These are phyloP conservation scores for Phytophthora pinifolia DNA, from an alignment of 352 stramenopile genomes.

Conservation along the genomic window DNA sequence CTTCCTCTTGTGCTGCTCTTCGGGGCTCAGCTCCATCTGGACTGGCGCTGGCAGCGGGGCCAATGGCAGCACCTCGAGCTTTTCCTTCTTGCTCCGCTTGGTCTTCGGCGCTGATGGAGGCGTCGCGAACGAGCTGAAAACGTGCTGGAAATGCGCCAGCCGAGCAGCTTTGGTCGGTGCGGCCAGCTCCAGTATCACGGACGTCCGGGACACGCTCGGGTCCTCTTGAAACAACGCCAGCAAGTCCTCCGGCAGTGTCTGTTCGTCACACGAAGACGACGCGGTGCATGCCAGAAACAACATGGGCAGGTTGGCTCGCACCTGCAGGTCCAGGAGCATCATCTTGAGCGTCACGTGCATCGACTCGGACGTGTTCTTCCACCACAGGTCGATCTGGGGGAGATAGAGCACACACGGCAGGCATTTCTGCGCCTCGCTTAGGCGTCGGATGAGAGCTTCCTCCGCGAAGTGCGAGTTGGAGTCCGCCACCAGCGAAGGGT, in stretches of 20 bases:
- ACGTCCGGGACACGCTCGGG: slow-evolving; percentile 40
- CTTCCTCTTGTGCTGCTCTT: slow-evolving; percentile 47
- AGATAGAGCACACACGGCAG: slow-evolving; percentile 81
- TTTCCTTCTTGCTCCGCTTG: slow-evolving; percentile 28
- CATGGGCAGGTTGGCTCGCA: slow-evolving; percentile 64
- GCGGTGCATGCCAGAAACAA: slow-evolving; percentile 79
- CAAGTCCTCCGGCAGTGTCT: slow-evolving; percentile 46
- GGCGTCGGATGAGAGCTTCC: slow-evolving; percentile 74
- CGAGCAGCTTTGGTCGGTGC: slow-evolving; percentile 31
- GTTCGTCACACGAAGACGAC: slow-evolving; percentile 27
- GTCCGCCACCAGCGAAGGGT: slow-evolving; percentile 74
- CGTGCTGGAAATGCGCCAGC: slow-evolving; percentile 58
- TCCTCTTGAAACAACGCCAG: slow-evolving; percentile 61
- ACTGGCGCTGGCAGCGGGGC: slow-evolving; percentile 44
- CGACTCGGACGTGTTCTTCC: slow-evolving; percentile 65
- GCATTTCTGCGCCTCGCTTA: slow-evolving; percentile 76
- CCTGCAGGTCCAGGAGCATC: slow-evolving; percentile 78
- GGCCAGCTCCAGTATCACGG: slow-evolving; percentile 46
- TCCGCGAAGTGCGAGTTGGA: slow-evolving; percentile 61
- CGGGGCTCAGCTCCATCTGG: slow-evolving; percentile 32
- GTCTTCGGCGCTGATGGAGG: slow-evolving; percentile 31
- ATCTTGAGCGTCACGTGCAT: slow-evolving; percentile 81
- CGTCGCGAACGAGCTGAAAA: slow-evolving; percentile 57
- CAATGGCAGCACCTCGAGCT: slow-evolving; percentile 57
- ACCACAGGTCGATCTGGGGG: slow-evolving; percentile 78